phyloP scores from a whole-genome alignment of 148 eudicot species.

The Amaranthus hypochondriacus region DNA sequence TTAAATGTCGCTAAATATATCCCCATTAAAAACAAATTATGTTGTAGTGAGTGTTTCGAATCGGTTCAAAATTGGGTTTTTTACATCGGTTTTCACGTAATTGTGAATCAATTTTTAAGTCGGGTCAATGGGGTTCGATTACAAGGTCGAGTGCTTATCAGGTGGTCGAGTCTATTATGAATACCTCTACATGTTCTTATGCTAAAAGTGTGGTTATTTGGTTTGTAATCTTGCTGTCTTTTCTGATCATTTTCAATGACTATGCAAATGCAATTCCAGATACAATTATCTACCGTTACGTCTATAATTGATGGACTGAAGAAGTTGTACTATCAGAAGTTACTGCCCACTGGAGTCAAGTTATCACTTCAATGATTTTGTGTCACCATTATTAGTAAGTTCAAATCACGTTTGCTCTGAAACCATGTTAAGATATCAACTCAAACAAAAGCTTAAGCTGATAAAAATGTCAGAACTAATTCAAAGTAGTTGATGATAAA shows the following conservation, averaged over 20 bases:
- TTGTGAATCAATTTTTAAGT: too few relatives aligned
- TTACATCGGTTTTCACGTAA: not conserved
- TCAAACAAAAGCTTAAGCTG: too few relatives aligned
- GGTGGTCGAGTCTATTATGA: too few relatives aligned
- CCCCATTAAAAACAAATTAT: too few relatives aligned
- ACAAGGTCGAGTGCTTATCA: too few relatives aligned
- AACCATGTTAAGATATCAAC: too few relatives aligned
- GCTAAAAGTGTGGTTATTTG: not conserved
- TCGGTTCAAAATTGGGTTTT: too few relatives aligned
- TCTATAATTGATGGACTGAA: slow-evolving; percentile 84
- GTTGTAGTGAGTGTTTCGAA: too few relatives aligned
- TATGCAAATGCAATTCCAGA: slow-evolving; percentile 16
- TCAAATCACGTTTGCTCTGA: not conserved
- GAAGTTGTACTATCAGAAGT: slow-evolving; percentile 67
- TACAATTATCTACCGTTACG: slow-evolving; percentile 39
- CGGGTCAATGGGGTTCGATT: too few relatives aligned
- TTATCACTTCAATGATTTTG: slow-evolving; percentile 72
- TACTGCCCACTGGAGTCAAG: slow-evolving; percentile 77
- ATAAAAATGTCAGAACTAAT: too few relatives aligned
- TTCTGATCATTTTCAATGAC: slow-evolving; percentile 2
- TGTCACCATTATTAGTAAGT: slow-evolving; percentile 73
- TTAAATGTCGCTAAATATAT: too few relatives aligned
- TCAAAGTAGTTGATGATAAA: too few relatives aligned
- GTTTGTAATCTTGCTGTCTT: not conserved
- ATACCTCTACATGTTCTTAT: not conserved